A percentile compares a stretch with the other conserved stretches of the same genome.
phyloP scores from a whole-genome alignment of 495 filamentous ascomycete genomes.

The Trichoderma reesei region DNA sequence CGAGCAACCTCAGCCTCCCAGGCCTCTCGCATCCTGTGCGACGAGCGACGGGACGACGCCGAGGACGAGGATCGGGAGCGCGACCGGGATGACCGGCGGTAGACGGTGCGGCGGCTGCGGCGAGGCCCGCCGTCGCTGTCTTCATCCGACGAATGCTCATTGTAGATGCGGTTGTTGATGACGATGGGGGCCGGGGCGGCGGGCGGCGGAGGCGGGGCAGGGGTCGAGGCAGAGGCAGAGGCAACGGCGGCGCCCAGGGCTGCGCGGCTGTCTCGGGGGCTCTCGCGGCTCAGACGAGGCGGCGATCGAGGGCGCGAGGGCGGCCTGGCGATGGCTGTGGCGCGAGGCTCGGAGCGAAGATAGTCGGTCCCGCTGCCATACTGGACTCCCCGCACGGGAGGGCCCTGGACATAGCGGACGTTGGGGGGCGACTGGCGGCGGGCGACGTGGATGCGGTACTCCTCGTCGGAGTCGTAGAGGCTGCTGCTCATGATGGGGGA shows the following conservation, averaged over 20 bases:
- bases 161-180: constrained; percentile 41
- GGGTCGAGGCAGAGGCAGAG: neutral
- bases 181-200: constrained; percentile 31
- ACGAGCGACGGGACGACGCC: constrained; percentile 13
- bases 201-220: neutral
- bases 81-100: constrained; percentile 14
- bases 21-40: constrained; percentile 19
- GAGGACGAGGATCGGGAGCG: constrained; percentile 13
- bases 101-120: constrained; percentile 14
- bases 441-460: constrained; percentile 37
- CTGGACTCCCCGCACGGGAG: constrained; percentile 24
- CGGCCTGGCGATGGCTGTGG: constrained; percentile 21
- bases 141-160: constrained; percentile 23
- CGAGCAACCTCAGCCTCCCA: constrained; percentile 25
- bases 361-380: constrained; percentile 21
- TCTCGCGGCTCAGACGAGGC: neutral
- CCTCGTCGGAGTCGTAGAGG: constrained; percentile 27
- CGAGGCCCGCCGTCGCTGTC: constrained; percentile 11
- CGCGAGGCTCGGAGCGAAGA: constrained; percentile 25
- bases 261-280: neutral
- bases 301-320: constrained; percentile 12
- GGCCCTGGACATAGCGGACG: constrained; percentile 33
- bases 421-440: constrained; percentile 21
- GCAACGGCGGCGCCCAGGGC: neutral
- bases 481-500: constrained; percentile 8